phyloP scores from a whole-genome alignment of 768 basidiomycete species.

The Cystofilobasidium capitatum region DNA sequence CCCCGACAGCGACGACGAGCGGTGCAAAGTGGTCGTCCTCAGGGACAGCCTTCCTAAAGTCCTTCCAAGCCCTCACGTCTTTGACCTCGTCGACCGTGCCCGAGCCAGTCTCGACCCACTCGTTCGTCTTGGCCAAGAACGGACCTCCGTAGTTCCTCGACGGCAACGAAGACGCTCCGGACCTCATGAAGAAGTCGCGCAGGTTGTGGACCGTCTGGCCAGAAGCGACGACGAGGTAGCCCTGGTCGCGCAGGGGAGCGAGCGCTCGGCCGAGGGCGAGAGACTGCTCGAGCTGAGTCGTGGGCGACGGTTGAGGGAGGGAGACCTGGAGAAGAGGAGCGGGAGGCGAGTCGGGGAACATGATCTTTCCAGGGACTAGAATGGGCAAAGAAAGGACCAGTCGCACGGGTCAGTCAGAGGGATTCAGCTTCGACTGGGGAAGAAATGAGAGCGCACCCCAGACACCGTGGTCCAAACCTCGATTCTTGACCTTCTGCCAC shows the following conservation, averaged over 20 bases:
- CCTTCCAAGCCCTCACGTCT: not conserved
- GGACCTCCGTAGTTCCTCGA: not conserved
- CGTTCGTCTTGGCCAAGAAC: not conserved
- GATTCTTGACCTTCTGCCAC: slow-evolving; percentile 2
- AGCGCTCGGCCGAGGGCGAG: slow-evolving; percentile 17
- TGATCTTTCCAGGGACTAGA: slow-evolving; percentile 14
- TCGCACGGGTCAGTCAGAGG: not conserved
- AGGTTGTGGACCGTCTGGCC: slow-evolving; percentile 23
- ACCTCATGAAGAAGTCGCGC: slow-evolving; percentile 6
- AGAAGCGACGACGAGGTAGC: slow-evolving; percentile 2
- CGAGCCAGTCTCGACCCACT: not conserved
- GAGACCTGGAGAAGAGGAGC: slow-evolving; percentile 21
- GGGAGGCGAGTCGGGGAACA: slow-evolving; percentile 10
- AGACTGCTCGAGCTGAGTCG: not conserved
- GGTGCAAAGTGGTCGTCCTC: slow-evolving; percentile 13
- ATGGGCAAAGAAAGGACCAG: not conserved
- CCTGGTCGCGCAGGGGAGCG: slow-evolving; percentile 12
- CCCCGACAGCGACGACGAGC: slow-evolving; percentile 16
- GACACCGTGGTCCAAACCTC: slow-evolving; percentile 23
- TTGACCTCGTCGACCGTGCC: not conserved
- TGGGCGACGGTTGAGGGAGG: not conserved
- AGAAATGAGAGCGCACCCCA: slow-evolving; percentile 11
- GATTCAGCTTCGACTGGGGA: not conserved
- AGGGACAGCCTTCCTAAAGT: not conserved
- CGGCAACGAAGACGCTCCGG: not conserved